Evolutionary conservation across 805 yeast genomes (phyloP), one percentile per base, ranked within the genome.

Genomic region (Pichia pseudocactophila): DNA sequence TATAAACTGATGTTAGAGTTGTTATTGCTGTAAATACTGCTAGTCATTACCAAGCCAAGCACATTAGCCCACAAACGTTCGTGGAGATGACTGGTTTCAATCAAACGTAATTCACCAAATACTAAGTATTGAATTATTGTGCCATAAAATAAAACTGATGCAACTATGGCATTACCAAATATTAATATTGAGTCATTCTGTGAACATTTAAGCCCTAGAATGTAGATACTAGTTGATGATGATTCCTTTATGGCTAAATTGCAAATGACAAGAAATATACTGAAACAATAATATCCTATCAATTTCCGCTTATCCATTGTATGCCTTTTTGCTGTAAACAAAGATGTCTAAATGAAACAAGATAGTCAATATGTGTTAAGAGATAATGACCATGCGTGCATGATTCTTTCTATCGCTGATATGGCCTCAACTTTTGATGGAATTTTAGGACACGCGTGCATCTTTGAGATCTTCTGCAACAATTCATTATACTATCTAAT

Each of bases 81-180:
- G 57, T 70, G 74, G 40, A 76, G 69, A 55, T 82, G 89, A 51
- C 89, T 95, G 41, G 72, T 61, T 57, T 90, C 98, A 28, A 83
- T 70, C 13, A 78, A 62, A 43, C 95, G 68, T 40, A 90, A 63
- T 43, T 77, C 78, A 0, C 96, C 96, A 64, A 88, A 87, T 30
- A 86, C 52, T 0, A 78, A 2, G 22, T 60, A 48, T 37, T 79
- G 82, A 0, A 79, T 48, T 8, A 69, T 34, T 48, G 75, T 74
- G 28, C 78, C 81, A 13, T 70, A 13, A 3, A 61, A 28, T 12
- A 66, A 46, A 7, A 58, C 44, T 37, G 54, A 30, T 27, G 56
- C 55, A 9, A 78, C 57, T 15, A 70, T 49, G 59, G 80, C 69
- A 44, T 74, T 70, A 2, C 65, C 60, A 19, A 72, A 40, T 0